Evolutionary conservation across 83 land plant species (phyloP).

Genomic region (Picea mariana): DNA sequence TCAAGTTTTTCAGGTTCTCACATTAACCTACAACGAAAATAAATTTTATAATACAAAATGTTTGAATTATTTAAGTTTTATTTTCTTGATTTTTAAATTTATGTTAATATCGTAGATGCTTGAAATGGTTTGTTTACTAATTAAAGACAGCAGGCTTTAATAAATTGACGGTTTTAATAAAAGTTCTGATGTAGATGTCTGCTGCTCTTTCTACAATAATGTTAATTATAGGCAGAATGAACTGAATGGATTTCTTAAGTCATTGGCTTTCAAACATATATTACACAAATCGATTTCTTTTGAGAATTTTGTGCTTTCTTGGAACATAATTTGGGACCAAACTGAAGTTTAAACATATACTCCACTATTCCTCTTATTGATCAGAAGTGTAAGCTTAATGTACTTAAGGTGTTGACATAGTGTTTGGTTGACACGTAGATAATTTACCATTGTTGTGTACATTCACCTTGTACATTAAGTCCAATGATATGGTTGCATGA

Average conservation of each 20-base stretch:
- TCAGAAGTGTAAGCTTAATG: background rate
- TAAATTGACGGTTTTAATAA: background rate
- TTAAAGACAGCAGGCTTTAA: background rate
- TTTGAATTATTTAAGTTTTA: background rate
- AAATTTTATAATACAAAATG: background rate
- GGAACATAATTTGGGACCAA: background rate
- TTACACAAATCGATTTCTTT: too few species aligned
- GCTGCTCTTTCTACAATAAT: background rate
- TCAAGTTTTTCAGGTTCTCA: conserved; percentile 90
- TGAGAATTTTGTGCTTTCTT: background rate
- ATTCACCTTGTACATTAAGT: background rate
- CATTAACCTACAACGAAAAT: conserved; percentile 31
- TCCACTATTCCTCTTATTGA: background rate
- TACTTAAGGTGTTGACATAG: background rate
- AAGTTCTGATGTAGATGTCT: background rate
- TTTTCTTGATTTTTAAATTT: background rate
- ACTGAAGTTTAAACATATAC: background rate
- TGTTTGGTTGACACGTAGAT: background rate
- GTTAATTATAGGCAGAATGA: background rate
- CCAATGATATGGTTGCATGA: background rate
- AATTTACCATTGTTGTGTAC: too few species aligned
- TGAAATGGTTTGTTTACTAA: background rate
- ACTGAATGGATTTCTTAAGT: background rate
- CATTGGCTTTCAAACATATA: too few species aligned
- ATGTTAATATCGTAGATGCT: background rate